Evolutionary conservation across 2,329 filamentous ascomycete species (phyloP).

Genomic region (Westerdykella sp.): DNA sequence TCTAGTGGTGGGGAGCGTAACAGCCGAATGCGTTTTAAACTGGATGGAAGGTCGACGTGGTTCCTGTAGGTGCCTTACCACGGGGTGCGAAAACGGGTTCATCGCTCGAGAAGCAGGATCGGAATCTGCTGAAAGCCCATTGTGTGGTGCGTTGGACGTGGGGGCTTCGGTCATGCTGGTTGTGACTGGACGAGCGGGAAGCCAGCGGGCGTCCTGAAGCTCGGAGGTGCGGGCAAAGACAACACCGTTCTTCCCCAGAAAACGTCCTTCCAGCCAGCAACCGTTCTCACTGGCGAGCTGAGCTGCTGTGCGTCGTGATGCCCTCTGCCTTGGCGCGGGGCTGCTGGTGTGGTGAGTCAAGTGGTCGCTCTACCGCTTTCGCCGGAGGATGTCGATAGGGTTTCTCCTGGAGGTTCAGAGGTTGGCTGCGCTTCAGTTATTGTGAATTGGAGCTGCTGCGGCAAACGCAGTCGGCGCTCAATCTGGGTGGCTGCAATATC

Average conservation of each 20-base stretch:
- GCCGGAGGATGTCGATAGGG: not conserved
- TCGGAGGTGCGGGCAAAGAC: conserved; percentile 13
- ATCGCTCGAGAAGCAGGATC: conserved; percentile 14
- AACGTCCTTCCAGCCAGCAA: conserved; percentile 16
- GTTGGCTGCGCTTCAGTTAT: not conserved
- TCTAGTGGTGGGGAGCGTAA: conserved; percentile 26
- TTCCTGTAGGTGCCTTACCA: conserved; percentile 17
- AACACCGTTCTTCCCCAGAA: not conserved
- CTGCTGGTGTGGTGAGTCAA: conserved; percentile 6
- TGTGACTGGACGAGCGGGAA: not conserved
- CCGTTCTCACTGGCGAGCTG: conserved; percentile 21
- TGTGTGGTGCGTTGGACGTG: conserved; percentile 22
- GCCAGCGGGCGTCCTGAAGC: no score
- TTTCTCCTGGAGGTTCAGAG: not conserved
- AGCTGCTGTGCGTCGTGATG: conserved; percentile 19
- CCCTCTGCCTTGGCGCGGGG: conserved; percentile 25
- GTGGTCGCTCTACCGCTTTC: not conserved
- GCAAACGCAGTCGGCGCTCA: conserved; percentile 8
- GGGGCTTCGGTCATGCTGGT: conserved; percentile 33
- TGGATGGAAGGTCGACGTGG: conserved; percentile 35
- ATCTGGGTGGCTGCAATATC: conserved; percentile 13
- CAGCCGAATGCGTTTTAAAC: conserved; percentile 31
- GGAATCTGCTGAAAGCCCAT: conserved; percentile 19
- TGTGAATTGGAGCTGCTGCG: not conserved
- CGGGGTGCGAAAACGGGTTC: conserved; percentile 23